Base-by-base conservation (phyloP, 352 stramenopile genomes). In the Phytophthora sp. region DNA sequence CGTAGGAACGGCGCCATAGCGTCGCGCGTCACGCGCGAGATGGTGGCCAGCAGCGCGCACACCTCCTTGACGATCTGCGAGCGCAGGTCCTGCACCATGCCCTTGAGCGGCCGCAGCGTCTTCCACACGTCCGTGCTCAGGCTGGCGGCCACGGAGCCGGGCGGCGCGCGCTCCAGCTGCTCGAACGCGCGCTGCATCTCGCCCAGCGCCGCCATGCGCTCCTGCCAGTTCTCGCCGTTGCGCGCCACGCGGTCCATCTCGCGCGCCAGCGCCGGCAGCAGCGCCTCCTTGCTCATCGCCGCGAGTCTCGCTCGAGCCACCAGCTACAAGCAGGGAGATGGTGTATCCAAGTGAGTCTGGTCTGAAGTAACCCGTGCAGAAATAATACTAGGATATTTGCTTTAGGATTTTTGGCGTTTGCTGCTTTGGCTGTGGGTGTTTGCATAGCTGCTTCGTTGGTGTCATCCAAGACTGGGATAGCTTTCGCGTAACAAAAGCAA, bases 41-140 rank as follows among this genome's bases (percentile, higher is more conserved):
- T 82, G 50, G 67, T 74, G 18, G 76, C 73, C 11, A 95, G 71
- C 51, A 91, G 48, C 2, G 57, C 51, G 46, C 87, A 95, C 13
- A 91, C 84, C 43, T 93, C 87, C 58, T 95, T 95, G 57, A 95
- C 87, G 54, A 95, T 91, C 63, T 95, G 87, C 17, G 87, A 95
- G 28, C 87, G 79, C 50, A 95, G 57, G 48, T 95, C 87, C 53
- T 91, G 80, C 46, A 95, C 69, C 69, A 92, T 82, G 20, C 37
- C 35, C 45, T 90, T 91, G 15, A 95, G 74, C 18, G 84, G 84
- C 62, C 87, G 84, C 54, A 95, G 72, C 20, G 72, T 69, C 54
- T 87, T 87, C 87, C 87, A 95, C 17, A 88, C 54, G 6, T 94
- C 84, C 5, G 72, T 66, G 17, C 68, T 76, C 6, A 94, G 48